A percentile compares a stretch with the other conserved stretches of the same genome.
Evolutionary conservation across 805 yeast genomes (phyloP).

Genomic region (Zygotorulaspora sp.): DNA sequence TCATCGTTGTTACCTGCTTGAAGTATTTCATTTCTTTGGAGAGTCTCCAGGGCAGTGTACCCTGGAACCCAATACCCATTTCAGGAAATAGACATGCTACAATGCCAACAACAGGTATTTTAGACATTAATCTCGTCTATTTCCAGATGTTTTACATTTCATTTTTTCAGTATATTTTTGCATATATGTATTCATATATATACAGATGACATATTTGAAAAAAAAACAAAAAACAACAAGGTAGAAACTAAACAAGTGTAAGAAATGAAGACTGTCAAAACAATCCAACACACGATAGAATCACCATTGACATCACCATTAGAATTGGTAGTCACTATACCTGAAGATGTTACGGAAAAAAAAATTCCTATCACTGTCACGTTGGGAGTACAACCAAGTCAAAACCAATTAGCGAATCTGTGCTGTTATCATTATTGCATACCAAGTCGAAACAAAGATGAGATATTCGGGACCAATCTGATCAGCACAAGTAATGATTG

Average conservation of each 20-base stretch:
- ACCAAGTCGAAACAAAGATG: conserved; percentile 16
- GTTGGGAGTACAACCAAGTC: conserved; percentile 13
- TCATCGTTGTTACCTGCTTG: conserved; percentile 58
- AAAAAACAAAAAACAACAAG: too few relatives aligned
- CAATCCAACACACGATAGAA: conserved; percentile 14
- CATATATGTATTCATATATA: background rate
- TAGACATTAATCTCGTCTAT: conserved; percentile 3
- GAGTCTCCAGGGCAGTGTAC: conserved; percentile 83
- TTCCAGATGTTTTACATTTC: background rate
- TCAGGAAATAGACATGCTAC: conserved; percentile 84
- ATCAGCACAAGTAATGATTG: conserved; percentile 28
- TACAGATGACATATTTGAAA: background rate
- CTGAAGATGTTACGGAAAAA: conserved; percentile 12
- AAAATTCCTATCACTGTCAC: conserved; percentile 24
- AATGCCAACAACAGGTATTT: conserved; percentile 51
- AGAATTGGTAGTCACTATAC: conserved; percentile 23
- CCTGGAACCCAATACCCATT: conserved; percentile 79
- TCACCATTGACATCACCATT: conserved; percentile 12
- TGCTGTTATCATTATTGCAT: conserved; percentile 28
- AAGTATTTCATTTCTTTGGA: conserved; percentile 83
- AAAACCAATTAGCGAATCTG: conserved; percentile 11
- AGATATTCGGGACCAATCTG: conserved; percentile 26
- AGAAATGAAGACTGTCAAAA: conserved; percentile 14
- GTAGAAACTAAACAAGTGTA: background rate
- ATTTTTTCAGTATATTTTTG: background rate